These are phyloP conservation scores for Lasiosphaeria ovina DNA, from an alignment of 495 filamentous ascomycete species.

Conservation along the genomic window DNA sequence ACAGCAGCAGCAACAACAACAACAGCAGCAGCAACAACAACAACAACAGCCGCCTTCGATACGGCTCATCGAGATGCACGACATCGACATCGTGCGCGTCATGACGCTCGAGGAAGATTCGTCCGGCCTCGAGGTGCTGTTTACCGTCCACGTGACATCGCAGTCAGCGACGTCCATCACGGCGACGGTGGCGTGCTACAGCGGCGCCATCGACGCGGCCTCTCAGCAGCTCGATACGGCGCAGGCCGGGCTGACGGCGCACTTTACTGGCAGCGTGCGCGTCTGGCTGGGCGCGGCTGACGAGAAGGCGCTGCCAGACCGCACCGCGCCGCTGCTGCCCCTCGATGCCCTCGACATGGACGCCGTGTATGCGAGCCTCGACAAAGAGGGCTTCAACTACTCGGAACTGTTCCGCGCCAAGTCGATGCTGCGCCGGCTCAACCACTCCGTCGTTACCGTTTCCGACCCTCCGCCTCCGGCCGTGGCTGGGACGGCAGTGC, in stretches of 20 bases:
- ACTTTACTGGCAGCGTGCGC: not conserved
- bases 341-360: not conserved
- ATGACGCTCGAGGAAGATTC: not conserved
- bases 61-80: not conserved
- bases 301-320: not conserved
- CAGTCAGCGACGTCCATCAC: not conserved
- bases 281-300: not conserved
- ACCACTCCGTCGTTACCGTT: not conserved
- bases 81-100: not conserved
- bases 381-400: not conserved
- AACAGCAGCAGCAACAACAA: not conserved
- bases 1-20: not conserved
- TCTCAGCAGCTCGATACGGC: not conserved
- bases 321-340: not conserved
- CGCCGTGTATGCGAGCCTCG: not conserved
- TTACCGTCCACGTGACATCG: not conserved
- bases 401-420: not conserved
- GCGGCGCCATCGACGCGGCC: not conserved
- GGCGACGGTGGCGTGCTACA: not conserved
- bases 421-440: not conserved
- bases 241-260: not conserved
- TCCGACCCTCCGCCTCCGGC: not conserved
- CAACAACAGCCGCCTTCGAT: not conserved
- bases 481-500: not conserved
- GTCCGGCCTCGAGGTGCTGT: not conserved